A percentile compares a stretch with the other conserved stretches of the same genome.
Evolutionary conservation across 2,329 filamentous ascomycete species (phyloP).

Genomic region (Bretziella fagacearum): DNA sequence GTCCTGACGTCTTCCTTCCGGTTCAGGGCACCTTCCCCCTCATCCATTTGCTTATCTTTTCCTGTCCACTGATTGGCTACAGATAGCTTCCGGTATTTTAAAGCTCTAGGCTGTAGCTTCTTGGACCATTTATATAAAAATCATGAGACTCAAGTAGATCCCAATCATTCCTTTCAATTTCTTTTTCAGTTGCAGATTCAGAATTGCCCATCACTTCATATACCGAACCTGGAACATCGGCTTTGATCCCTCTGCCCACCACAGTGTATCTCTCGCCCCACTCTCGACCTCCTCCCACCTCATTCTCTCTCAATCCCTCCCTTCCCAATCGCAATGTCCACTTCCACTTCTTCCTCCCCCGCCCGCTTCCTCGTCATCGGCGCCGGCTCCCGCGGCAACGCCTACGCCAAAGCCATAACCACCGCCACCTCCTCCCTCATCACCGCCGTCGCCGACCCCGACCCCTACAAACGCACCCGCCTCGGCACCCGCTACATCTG

Average conservation of each 20-base stretch:
- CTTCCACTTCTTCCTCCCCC: too few species aligned
- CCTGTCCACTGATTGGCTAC: background rate
- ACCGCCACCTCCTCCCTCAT: conserved; percentile 50
- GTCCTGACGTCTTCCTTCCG: background rate
- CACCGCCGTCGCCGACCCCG: conserved; percentile 65
- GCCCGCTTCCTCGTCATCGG: conserved; percentile 65
- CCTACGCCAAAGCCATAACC: conserved; percentile 54
- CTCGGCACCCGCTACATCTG: conserved; percentile 62
- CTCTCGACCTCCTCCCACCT: background rate
- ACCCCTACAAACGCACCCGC: conserved; percentile 54
- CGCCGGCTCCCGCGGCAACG: conserved; percentile 60
- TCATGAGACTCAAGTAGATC: too few species aligned
- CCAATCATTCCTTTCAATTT: too few species aligned
- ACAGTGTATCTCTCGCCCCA: too few species aligned
- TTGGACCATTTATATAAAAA: too few species aligned
- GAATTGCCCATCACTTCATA: too few species aligned
- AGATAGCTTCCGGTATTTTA: background rate
- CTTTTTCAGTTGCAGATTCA: too few species aligned
- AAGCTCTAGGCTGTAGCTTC: background rate
- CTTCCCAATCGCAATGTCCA: too few species aligned
- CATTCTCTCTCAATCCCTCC: background rate
- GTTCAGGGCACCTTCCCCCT: background rate
- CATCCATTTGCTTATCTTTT: background rate
- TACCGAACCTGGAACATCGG: too few species aligned
- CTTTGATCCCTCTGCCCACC: too few species aligned